Conservation (phyloP, 2,329 filamentous ascomycete species). For the Aspergillus hiratsukae region DNA sequence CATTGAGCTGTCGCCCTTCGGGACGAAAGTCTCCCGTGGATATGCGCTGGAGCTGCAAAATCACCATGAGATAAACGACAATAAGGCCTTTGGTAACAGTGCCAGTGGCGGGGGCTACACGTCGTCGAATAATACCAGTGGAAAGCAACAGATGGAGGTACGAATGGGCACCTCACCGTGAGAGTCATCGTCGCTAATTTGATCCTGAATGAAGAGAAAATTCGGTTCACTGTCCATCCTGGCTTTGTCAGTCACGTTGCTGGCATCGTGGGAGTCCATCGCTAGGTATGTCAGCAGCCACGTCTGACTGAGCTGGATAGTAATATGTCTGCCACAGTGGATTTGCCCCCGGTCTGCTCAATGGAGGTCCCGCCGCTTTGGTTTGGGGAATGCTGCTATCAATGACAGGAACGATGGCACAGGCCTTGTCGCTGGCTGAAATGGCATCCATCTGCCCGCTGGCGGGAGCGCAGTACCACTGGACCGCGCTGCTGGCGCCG, state of each 20-base stretch:
- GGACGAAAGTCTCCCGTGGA: not conserved
- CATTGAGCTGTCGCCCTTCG: not conserved
- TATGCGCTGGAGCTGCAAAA: not conserved
- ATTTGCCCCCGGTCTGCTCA: conserved; percentile 7
- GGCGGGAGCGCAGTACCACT: conserved; percentile 43
- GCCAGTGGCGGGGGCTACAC: not conserved
- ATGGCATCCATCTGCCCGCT: conserved; percentile 39
- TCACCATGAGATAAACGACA: not conserved
- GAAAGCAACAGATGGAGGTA: not conserved
- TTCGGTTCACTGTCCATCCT: too few species aligned
- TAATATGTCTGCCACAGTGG: too few species aligned
- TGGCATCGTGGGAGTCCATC: too few species aligned
- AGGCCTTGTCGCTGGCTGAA: conserved; percentile 33
- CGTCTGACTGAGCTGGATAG: too few species aligned
- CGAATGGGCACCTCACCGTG: too few species aligned
- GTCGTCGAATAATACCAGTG: not conserved
- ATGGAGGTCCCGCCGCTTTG: conserved; percentile 22
- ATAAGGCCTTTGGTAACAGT: not conserved
- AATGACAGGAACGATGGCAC: conserved; percentile 20
- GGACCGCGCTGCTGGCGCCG: conserved; percentile 36
- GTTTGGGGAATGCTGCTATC: conserved; percentile 23
- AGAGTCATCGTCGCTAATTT: too few species aligned
- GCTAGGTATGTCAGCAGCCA: too few species aligned
- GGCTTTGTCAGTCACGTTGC: too few species aligned
- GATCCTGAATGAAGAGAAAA: too few species aligned